Percentiles rank a stretch among this genome's conserved stretches.
Conservation (phyloP, 768 basidiomycete genomes). For the Rhodosporidiobolus sp. region DNA sequence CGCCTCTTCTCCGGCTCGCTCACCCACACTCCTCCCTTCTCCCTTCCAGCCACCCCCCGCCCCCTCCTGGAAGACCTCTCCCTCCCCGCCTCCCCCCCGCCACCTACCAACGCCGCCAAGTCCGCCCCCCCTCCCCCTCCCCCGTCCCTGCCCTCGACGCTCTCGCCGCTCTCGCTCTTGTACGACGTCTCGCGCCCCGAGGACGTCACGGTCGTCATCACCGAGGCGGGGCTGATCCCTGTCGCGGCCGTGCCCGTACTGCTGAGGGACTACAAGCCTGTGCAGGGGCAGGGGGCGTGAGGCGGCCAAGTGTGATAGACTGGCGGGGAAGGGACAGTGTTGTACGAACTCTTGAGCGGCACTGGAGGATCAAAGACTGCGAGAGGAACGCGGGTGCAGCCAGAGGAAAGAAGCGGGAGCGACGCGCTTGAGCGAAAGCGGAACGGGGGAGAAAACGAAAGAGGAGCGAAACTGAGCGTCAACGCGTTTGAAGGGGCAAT, state of each 20-base stretch:
- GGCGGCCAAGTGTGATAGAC: too few species aligned
- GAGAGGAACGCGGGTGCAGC: too few species aligned
- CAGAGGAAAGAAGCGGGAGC: too few species aligned
- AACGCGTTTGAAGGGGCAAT: too few species aligned
- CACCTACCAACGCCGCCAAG: conserved; percentile 41
- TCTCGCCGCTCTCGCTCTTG: conserved; percentile 78
- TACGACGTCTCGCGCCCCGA: conserved; percentile 92
- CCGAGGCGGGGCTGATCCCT: conserved; percentile 80
- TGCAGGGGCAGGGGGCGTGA: conserved; percentile 26
- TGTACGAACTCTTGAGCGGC: too few species aligned
- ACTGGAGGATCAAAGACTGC: too few species aligned
- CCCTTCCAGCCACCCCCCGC: conserved; percentile 38
- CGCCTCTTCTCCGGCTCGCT: background rate
- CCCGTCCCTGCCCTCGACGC: conserved; percentile 50
- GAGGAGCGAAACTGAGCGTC: too few species aligned
- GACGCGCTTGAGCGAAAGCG: too few species aligned
- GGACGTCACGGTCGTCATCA: conserved; percentile 91
- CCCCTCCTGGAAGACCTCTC: conserved; percentile 34
- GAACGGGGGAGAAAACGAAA: too few species aligned
- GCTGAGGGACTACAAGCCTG: conserved; percentile 44
- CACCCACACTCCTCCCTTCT: conserved; percentile 39
- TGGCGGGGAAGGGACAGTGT: too few species aligned
- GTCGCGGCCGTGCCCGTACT: conserved; percentile 43
- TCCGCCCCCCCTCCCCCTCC: conserved; percentile 2
- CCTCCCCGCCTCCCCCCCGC: conserved; percentile 1